Base-by-base conservation (phyloP, 2,329 filamentous ascomycete species). In the Colletotrichum eleusines region DNA sequence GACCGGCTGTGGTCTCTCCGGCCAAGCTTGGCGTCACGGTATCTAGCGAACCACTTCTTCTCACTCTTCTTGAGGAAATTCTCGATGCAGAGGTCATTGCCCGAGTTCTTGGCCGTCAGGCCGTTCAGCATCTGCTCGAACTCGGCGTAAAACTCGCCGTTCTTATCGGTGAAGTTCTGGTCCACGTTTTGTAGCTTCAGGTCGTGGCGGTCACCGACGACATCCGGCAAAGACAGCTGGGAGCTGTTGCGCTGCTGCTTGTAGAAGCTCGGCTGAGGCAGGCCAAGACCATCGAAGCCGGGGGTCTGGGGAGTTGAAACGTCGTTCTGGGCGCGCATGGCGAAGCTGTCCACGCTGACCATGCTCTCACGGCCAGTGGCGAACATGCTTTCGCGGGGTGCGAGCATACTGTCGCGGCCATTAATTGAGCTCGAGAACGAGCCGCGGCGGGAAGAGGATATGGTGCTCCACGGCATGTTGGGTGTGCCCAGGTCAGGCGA, bases 151-250 rank as follows among this genome's bases (percentile, higher is more conserved):
- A 89, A 92, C 72, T 89, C 84, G 40, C 89, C 89, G 42, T 84
- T 88, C 57, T 86, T 85, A 76, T 92, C 90, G 7, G 87, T 91
- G 80, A 92, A 92, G 80, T 89, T 90, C 2, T 89, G 90, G 74
- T 90, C 89, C 0, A 92, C 88, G 66, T 91, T 89, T 76, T 92
- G 90, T 20, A 91, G 84, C 72, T 88, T 86, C 76, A 87, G 89
- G 75, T 90, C 86, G 63, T 86, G 87, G 76, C 89, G 89, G 69
- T 88, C 88, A 23, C 89, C 87, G 33, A 90, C 83, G 38, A 91
- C 84, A 3, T 84, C 84, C 63, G 88, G 82, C 5, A 90, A 81
- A 35, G 87, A 89, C 33, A 91, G 81, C 3, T 81, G 80, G 1
- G 85, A 87, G 54, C 80, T 78, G 71, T 79, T 81, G 71, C 80